Percentiles rank a stretch among this genome's conserved stretches.
Conservation (phyloP, 331 rosid genomes). For the Acacia concinna region DNA sequence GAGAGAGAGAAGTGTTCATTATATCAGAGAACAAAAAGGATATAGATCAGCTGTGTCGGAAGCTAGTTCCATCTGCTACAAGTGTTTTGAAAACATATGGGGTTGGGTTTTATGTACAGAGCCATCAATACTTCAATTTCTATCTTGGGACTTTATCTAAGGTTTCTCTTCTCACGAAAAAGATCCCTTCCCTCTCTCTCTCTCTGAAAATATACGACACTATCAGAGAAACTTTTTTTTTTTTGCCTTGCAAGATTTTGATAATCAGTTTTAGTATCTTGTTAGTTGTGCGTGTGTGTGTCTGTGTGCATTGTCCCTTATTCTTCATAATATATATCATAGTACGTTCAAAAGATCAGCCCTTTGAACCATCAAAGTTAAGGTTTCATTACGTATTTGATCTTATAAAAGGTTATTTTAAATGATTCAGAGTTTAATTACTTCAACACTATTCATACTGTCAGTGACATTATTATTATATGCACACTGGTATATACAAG, state of each 20-base stretch:
- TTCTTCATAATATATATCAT: too few species aligned
- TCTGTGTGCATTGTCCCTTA: too few species aligned
- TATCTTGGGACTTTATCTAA: constrained; percentile 49
- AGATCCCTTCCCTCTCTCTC: constrained; percentile 53
- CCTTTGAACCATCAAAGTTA: neutral
- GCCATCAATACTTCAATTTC: constrained; percentile 43
- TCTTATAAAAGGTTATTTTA: too few species aligned
- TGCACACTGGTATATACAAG: neutral
- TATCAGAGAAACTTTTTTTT: neutral
- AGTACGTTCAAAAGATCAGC: too few species aligned
- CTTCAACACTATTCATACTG: neutral
- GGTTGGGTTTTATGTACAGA: constrained; percentile 28
- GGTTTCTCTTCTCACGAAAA: constrained; percentile 81
- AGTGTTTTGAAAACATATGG: neutral
- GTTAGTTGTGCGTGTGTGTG: neutral
- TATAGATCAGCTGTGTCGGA: too few species aligned
- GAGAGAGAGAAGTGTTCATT: neutral
- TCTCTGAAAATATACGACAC: neutral
- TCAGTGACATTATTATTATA: neutral
- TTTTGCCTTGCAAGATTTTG: neutral
- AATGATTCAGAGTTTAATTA: neutral
- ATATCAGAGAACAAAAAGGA: too few species aligned
- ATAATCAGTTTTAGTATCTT: neutral
- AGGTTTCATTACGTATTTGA: neutral
- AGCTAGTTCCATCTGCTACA: neutral